phyloP scores from a whole-genome alignment of 305 asterid genomes.

The Fraxinus nigra region DNA sequence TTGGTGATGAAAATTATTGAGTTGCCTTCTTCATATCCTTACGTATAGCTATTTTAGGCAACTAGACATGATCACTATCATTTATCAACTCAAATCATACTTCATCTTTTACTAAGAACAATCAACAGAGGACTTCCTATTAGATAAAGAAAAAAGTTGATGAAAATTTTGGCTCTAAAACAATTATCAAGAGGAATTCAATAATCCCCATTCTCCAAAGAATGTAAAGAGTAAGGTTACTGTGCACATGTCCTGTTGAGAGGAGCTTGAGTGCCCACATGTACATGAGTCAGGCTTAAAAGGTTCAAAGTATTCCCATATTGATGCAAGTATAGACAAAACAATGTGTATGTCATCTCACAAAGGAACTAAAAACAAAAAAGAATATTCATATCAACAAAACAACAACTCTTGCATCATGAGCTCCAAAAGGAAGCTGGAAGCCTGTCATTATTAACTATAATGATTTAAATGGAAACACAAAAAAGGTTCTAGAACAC shows the following conservation, averaged over 20 bases:
- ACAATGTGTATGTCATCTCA: background rate
- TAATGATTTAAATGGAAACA: background rate
- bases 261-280: background rate
- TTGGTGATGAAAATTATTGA: background rate
- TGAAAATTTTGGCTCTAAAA: background rate
- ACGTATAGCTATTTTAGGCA: background rate
- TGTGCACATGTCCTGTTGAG: background rate
- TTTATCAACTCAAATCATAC: background rate
- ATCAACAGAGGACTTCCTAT: background rate
- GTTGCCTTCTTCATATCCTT: background rate
- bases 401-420: background rate
- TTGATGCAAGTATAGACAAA: background rate
- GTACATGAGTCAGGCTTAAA: background rate
- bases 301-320: background rate
- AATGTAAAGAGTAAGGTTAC: background rate
- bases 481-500: conserved; percentile 4
- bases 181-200: background rate
- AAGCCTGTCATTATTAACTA: background rate
- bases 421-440: background rate
- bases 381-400: background rate
- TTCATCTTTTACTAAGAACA: background rate
- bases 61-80: background rate
- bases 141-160: background rate
- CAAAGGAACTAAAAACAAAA: background rate
- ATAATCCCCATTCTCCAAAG: background rate